Conservation (phyloP, 495 filamentous ascomycete species). For the Venustampulla echinocandica region DNA sequence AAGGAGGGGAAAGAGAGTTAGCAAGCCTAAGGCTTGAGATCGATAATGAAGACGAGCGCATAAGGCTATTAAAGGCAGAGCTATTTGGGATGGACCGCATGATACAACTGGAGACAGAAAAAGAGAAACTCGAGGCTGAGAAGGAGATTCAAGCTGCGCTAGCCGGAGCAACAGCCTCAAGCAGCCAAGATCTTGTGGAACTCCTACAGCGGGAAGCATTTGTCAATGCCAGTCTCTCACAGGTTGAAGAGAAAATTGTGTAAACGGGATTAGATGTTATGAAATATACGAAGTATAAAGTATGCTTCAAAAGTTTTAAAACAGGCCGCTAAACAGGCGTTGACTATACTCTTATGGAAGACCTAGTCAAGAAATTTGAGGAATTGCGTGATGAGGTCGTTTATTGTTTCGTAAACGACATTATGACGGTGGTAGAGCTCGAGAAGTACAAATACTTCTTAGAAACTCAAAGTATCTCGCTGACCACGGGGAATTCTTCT, state of each 20-base stretch:
- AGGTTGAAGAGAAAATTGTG: slow-evolving; percentile 18
- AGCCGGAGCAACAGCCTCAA: slow-evolving; percentile 12
- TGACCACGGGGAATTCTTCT: slow-evolving; percentile 17
- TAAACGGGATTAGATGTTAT: slow-evolving; percentile 16
- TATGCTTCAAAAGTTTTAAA: slow-evolving; percentile 19
- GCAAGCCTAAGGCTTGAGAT: slow-evolving; percentile 15
- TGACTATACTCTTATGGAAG: slow-evolving; percentile 17
- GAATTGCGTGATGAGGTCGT: slow-evolving; percentile 19
- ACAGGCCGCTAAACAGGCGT: slow-evolving; percentile 15
- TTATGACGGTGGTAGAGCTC: slow-evolving; percentile 17
- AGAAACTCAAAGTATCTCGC: slow-evolving; percentile 20
- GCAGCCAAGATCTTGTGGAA: slow-evolving; percentile 17
- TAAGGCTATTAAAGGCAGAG: slow-evolving; percentile 17
- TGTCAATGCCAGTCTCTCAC: slow-evolving; percentile 16
- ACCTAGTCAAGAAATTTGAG: slow-evolving; percentile 17
- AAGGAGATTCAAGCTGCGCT: slow-evolving; percentile 11
- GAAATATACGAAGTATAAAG: slow-evolving; percentile 17
- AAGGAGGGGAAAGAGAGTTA: slow-evolving; percentile 18
- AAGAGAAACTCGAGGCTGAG: slow-evolving; percentile 16
- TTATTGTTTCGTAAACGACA: slow-evolving; percentile 20
- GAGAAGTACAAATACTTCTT: slow-evolving; percentile 18
- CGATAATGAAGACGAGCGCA: slow-evolving; percentile 13
- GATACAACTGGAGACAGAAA: slow-evolving; percentile 17
- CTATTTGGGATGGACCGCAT: slow-evolving; percentile 15
- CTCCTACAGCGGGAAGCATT: slow-evolving; percentile 14